These are phyloP conservation scores for Aureobasidium lini DNA, from an alignment of 2,329 filamentous ascomycete genomes.

Conservation along the genomic window DNA sequence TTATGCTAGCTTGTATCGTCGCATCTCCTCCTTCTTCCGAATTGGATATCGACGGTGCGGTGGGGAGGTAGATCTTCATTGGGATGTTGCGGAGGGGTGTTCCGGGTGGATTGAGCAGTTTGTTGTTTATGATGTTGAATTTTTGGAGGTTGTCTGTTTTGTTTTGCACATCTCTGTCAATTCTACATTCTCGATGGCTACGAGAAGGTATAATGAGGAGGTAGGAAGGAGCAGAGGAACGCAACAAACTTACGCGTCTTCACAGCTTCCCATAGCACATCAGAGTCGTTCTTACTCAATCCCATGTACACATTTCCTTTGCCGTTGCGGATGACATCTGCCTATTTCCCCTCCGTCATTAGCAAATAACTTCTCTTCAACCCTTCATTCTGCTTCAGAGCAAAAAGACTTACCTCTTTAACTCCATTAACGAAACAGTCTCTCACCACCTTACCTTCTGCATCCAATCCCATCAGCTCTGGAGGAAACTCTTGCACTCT, in stretches of 20 bases:
- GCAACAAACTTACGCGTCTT: conserved; percentile 52
- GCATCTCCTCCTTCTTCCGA: conserved; percentile 27
- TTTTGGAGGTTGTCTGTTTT: conserved; percentile 59
- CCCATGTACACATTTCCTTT: conserved; percentile 87
- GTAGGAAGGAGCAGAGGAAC: background rate
- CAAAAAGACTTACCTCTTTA: conserved; percentile 45
- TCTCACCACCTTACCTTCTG: conserved; percentile 48
- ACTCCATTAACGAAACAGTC: conserved; percentile 63
- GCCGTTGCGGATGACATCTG: conserved; percentile 81
- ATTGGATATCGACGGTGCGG: conserved; percentile 34
- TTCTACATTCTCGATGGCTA: too few relatives aligned
- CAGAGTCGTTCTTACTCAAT: conserved; percentile 75
- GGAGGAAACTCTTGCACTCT: conserved; percentile 53
- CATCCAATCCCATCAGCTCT: conserved; percentile 51
- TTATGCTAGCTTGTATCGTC: conserved; percentile 31
- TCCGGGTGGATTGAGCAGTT: conserved; percentile 65
- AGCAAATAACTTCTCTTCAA: conserved; percentile 12
- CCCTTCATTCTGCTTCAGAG: background rate
- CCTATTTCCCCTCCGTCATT: conserved; percentile 34
- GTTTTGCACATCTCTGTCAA: background rate
- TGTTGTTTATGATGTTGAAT: conserved; percentile 67
- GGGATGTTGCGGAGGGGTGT: conserved; percentile 76
- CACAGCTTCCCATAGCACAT: conserved; percentile 73
- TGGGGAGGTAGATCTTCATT: conserved; percentile 73
- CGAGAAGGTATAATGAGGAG: too few relatives aligned